Evolutionary conservation across 2,329 filamentous ascomycete genomes (phyloP), one percentile per base, ranked within the genome.

Genomic region (Colletotrichum tofieldiae): DNA sequence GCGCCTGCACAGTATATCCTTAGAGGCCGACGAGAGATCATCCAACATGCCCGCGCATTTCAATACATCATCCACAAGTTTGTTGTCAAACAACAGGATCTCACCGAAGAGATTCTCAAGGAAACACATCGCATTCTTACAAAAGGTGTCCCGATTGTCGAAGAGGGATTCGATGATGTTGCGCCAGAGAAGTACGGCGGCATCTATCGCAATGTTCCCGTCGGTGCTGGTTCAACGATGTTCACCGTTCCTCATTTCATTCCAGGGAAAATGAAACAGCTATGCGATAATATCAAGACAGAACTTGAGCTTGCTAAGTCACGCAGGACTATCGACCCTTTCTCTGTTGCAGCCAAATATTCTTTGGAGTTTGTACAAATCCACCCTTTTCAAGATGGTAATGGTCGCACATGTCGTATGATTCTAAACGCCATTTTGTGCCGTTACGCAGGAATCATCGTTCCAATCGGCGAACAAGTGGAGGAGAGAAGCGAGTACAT

Each of bases 341-440:
- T 76, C 54, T 75, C 72, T 1, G 37, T 76, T 6, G 73, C 73
- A 1, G 45, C 74, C 1, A 73, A 75, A 37, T 75, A 71, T 39
- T 75, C 67, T 5, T 45, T 74, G 7, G 56, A 72, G 32, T 74
- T 76, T 55, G 75, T 75, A 16, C 56, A 75, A 5, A 74, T 77
- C 23, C 75, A 76, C 45, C 76, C 75, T 3, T 77, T 77, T 56
- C 71, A 68, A 32, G 74, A 77, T 61, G 76, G 75, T 16, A 77
- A 77, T 49, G 74, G 76, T 5, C 59, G 74, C 6, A 72, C 70
- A 29, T 75, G 75, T 39, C 66, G 75, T 14, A 74, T 77, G 67
- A 75, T 77, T n/a, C 65, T 76, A n/a, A 77, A 76, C 52, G 67
- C 74, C 16, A 75, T 77, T 23, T 55, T 76, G 12, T 73, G 73